Percentiles rank a stretch among this genome's conserved stretches.
These are phyloP conservation scores for Mariannaea elegans DNA, from an alignment of 2,329 filamentous ascomycete species.

Conservation along the genomic window DNA sequence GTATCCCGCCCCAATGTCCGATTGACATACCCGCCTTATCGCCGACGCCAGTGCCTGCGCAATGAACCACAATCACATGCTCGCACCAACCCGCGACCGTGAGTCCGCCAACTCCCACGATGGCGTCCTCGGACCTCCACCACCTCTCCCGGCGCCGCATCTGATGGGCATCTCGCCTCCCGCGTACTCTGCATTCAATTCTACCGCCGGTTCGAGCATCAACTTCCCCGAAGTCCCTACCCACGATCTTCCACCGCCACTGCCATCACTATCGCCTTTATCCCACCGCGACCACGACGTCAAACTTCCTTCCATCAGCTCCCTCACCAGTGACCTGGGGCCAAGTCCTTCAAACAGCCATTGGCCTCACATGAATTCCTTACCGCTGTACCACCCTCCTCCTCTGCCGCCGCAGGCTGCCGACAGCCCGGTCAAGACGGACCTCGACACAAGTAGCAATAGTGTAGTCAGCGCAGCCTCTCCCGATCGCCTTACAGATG, in stretches of 20 bases:
- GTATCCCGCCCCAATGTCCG: slow-evolving; percentile 33
- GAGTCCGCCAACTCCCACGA: slow-evolving; percentile 36
- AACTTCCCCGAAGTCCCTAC: slow-evolving; percentile 42
- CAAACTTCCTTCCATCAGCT: slow-evolving; percentile 49
- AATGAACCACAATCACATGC: slow-evolving; percentile 60
- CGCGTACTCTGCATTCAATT: slow-evolving; percentile 32
- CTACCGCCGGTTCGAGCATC: slow-evolving; percentile 34
- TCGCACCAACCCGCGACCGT: slow-evolving; percentile 39
- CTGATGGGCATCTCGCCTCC: slow-evolving; percentile 38
- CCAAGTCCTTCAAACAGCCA: slow-evolving; percentile 32
- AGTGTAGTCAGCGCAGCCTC: slow-evolving; percentile 54
- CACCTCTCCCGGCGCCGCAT: slow-evolving; percentile 35
- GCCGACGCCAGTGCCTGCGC: slow-evolving; percentile 35
- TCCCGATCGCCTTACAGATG: slow-evolving; percentile 56
- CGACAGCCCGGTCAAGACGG: slow-evolving; percentile 59
- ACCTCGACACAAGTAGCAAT: slow-evolving; percentile 55
- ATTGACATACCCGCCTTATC: slow-evolving; percentile 42
- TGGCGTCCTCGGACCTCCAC: slow-evolving; percentile 39
- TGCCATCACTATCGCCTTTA: slow-evolving; percentile 31
- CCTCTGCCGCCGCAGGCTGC: slow-evolving; percentile 44
- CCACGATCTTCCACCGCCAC: slow-evolving; percentile 35
- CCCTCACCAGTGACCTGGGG: slow-evolving; percentile 44
- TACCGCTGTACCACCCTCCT: slow-evolving; percentile 53
- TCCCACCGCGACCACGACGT: slow-evolving; percentile 40
- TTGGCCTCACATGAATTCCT: slow-evolving; percentile 61